Conservation (phyloP, 2,329 filamentous ascomycete genomes). For the Lachnellula hyalina region DNA sequence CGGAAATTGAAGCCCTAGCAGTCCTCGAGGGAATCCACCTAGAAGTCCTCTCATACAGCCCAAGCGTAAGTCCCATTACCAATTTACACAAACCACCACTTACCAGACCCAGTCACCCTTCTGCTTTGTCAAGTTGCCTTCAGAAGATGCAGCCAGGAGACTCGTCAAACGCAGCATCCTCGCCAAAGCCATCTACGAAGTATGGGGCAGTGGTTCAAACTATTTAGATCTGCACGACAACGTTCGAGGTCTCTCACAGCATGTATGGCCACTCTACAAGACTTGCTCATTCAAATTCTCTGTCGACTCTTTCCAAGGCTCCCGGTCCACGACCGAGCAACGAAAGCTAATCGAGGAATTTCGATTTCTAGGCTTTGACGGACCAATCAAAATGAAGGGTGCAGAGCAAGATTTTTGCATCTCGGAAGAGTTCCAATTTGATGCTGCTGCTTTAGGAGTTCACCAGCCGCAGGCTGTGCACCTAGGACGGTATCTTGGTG, state of each 20-base stretch:
- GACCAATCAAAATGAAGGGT: conserved; percentile 69
- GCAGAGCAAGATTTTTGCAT: conserved; percentile 73
- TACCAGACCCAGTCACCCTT: conserved; percentile 66
- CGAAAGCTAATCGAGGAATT: conserved; percentile 78
- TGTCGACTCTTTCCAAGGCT: conserved; percentile 76
- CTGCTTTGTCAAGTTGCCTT: conserved; percentile 67
- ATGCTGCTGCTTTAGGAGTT: conserved; percentile 42
- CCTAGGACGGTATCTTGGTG: conserved; percentile 66
- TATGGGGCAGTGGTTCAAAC: conserved; percentile 72
- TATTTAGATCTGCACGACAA: conserved; percentile 65
- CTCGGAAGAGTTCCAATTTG: conserved; percentile 72
- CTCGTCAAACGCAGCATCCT: conserved; percentile 76
- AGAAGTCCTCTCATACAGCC: conserved; percentile 68
- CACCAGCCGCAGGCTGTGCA: conserved; percentile 57
- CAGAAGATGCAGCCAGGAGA: conserved; percentile 56
- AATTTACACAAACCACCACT: conserved; percentile 13
- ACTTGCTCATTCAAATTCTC: conserved; percentile 73
- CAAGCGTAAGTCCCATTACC: conserved; percentile 53
- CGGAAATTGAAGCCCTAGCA: conserved; percentile 79
- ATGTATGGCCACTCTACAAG: conserved; percentile 63
- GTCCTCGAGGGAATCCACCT: conserved; percentile 61
- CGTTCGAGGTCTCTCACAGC: conserved; percentile 52
- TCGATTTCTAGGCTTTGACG: conserved; percentile 69
- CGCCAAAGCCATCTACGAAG: conserved; percentile 76
- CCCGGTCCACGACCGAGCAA: conserved; percentile 58